Conservation (phyloP, 306 rosid genomes). For the Quillaja saponaria region DNA sequence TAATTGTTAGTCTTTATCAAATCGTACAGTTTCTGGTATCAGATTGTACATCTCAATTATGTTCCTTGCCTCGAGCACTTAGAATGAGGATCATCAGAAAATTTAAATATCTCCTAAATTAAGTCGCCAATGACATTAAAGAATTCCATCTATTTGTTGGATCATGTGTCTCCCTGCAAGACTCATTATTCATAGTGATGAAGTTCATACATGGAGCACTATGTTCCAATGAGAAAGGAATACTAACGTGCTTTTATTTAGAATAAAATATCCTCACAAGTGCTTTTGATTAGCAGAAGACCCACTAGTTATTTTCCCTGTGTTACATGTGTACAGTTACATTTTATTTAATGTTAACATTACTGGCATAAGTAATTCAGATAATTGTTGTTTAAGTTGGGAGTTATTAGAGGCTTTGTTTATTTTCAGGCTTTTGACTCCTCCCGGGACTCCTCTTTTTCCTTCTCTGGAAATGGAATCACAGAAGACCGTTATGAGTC, state of each 20-base stretch:
- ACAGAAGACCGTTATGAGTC: constrained; percentile 73
- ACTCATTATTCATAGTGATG: no score
- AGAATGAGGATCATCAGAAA: no score
- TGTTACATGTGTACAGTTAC: not conserved
- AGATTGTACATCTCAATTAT: no score
- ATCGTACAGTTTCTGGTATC: not conserved
- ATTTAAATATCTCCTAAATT: no score
- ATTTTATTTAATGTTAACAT: not conserved
- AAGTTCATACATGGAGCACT: no score
- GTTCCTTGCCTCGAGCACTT: no score
- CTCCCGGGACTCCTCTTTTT: constrained; percentile 97
- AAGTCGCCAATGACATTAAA: no score
- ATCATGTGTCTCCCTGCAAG: no score
- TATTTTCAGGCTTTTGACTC: constrained; percentile 86
- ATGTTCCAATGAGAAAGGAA: not conserved
- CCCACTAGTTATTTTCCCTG: constrained; percentile 8
- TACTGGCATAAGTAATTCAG: constrained; percentile 9
- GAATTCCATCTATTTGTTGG: no score
- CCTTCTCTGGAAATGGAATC: constrained; percentile 92
- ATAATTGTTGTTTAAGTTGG: constrained; percentile 22
- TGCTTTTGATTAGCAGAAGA: constrained; percentile 5
- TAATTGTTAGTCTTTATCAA: not conserved
- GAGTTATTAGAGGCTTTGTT: constrained; percentile 25
- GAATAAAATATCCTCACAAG: not conserved
- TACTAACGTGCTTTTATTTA: no score